Evolutionary conservation across 768 basidiomycete species (phyloP), one percentile per base, ranked within the genome.

Genomic region (Pleurotus sapidus): DNA sequence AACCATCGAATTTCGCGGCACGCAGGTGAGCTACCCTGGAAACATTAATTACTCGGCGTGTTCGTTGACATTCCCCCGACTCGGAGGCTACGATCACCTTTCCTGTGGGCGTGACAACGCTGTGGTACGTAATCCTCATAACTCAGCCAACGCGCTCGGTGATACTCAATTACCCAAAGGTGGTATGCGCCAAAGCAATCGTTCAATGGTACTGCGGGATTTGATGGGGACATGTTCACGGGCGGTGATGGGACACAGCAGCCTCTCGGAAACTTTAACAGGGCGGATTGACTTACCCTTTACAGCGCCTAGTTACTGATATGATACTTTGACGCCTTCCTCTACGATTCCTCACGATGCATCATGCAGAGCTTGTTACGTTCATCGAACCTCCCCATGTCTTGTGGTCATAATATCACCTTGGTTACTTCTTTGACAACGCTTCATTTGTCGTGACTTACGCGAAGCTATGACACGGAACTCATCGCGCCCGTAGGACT

Each of bases 101-200:
- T 74, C 88, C 89, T 1, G 87, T 90, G 12, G 89, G 89, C 24
- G 84, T 91, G 3, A 80, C 80, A 0, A 83, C 81, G 5, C 64
- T 83, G 7, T 81, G 78, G 79, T 54, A 54, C 51, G 51, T 54
- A 54, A 54, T 14, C 6, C 42, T 30, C 37, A 27, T 34, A 37
- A 34, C 0, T 54, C 34, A 7, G 14, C 11, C 17, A 37, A 3
- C 49, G 20, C 25, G 12, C n/a, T 14, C 8, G 37, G 39, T 6
- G 23, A 54, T 34, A 11, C 43, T 56, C 7, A 48, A 5, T 11
- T 4, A 17, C 25, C 24, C 20, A 49, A 56, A 59, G 51, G 51
- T 81, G 78, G 79, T 80, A 72, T 58, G 78, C 72, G 63, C 63
- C 66, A 63, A 59, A 49, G 34, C 45, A 27, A 30, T 63, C 60